Base-by-base conservation (phyloP, 1,284 basidiomycete genomes). In the Polyporus tsugae region DNA sequence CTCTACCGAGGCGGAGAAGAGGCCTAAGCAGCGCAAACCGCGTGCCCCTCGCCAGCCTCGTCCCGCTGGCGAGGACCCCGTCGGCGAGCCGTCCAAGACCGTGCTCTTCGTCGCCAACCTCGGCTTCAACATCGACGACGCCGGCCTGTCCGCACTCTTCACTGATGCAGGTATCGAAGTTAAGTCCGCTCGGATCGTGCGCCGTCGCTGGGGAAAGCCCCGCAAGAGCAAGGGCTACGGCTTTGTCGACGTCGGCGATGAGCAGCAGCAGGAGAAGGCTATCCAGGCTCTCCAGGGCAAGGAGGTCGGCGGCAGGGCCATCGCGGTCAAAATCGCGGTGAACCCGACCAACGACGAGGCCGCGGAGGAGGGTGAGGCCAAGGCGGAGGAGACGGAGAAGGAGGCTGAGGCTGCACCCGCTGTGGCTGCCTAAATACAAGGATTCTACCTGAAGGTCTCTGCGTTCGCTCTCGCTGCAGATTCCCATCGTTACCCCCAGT, bases 51-150 rank as follows among this genome's bases (percentile, higher is more conserved):
- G 89, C 65, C 78, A 86, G 62, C 80, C 83, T 65, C 93, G 92
- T 75, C 85, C 90, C 46, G 86, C 85, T 41, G 93, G 92, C 66
- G 90, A 93, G 80, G 91, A 91, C 67, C 93, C 94, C 41, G 84
- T 84, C 67, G 94, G 94, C 74, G 92, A 93, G 78, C 92, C 89
- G 46, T 93, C 91, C 77, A 91, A 94, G 87, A 93, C 86, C 71
- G 91, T 95, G 80, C 84, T 98, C 72, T 98, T 98, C 76, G 96
- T 98, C 72, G 95, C 95, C 81, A 98, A 98, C 85, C 93, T 98
- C 67, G 93, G 95, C 46, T 98, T 97, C 88, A 91, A 84, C 78
- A 88, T 97, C 72, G 94, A 95, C 69, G 95, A 98, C 76, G 91
- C 86, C 44, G 89, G 84, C 64, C 89, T 97, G 70, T 79, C 86